Evolutionary conservation across 306 rosid species (phyloP), one percentile per base, ranked within the genome.

Genomic region (Castanea crenata): DNA sequence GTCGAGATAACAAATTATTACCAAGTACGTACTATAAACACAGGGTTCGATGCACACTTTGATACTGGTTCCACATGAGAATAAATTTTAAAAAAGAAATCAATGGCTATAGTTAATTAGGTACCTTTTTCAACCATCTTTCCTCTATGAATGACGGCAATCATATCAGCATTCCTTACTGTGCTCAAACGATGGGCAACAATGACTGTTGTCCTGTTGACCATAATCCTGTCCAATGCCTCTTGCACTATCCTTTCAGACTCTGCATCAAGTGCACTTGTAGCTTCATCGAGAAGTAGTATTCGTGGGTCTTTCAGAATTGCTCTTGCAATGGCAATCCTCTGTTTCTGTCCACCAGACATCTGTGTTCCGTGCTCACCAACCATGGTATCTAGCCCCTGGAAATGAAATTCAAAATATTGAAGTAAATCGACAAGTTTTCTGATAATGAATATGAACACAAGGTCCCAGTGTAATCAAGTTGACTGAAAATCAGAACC

Each of bases 121-220:
- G 7, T 87, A 91, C 93, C 96, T 80, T 81, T 88, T 54, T 91
- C 93, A 18, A 89, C 91, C 71, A 89, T 88, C 72, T 82, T 88
- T 54, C 96, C 93, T 76, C 77, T 86, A 54, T 91, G 89, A 76
- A 89, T 83, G 21, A 91, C 96, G 16, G 91, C 93, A 75, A 91
- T 87, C 58, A 79, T 84, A 55, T 89, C 85, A 1, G 86, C 93
- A 69, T 86, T 89, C 67, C 86, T 83, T 79, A 91, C 81, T 25
- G 92, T 91, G 78, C 89, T 86, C 63, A 91, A 83, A 51, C 97
- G 93, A 69, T 89, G 97, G 10, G 97, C 97, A 49, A 91, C 97
- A 78, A 91, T 58, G 11, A 91, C 84, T 19, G 93, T 91, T 38
- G 94, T 91, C 67, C 92, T 78, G 74, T 86, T 85, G 34, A 80